A percentile compares a stretch with the other conserved stretches of the same genome.
These are phyloP conservation scores for Trichoderma simmonsii DNA, from an alignment of 2,329 filamentous ascomycete species.

Conservation along the genomic window DNA sequence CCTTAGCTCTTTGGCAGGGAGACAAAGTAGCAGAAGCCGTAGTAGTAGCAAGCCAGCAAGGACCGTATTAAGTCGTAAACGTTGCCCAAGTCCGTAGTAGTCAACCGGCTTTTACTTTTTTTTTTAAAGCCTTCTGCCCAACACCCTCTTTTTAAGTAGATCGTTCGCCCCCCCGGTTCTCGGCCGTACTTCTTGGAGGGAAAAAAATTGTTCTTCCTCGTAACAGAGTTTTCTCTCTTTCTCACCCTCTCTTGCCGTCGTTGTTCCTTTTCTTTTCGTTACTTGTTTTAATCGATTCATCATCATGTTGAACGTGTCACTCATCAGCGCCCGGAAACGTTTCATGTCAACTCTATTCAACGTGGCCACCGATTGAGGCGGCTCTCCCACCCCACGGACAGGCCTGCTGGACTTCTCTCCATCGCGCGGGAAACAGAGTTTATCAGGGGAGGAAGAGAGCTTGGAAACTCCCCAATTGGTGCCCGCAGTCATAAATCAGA, in stretches of 20 bases:
- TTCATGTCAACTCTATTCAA: not conserved
- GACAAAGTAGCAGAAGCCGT: not conserved
- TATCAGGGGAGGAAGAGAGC: not conserved
- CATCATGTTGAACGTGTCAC: not conserved
- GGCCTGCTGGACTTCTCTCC: not conserved
- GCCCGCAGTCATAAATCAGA: not conserved
- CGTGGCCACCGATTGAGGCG: not conserved
- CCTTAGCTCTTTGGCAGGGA: not conserved
- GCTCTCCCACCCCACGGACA: not conserved
- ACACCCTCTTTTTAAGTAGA: constrained; percentile 2
- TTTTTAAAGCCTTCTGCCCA: not conserved
- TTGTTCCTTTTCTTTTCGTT: not conserved
- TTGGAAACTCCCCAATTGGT: not conserved
- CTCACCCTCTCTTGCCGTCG: not conserved
- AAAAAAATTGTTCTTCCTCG: not conserved
- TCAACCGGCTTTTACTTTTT: not conserved
- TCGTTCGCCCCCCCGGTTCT: not conserved
- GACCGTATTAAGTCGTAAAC: not conserved
- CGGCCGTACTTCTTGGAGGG: not conserved
- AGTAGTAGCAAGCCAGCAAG: not conserved
- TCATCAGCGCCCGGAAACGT: not conserved
- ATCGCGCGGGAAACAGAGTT: not conserved
- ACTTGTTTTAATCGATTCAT: not conserved
- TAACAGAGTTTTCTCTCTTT: not conserved
- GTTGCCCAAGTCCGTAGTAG: not conserved